phyloP scores from a whole-genome alignment of 1,139 yeast genomes.

The Entelexis sorbosivorans region DNA sequence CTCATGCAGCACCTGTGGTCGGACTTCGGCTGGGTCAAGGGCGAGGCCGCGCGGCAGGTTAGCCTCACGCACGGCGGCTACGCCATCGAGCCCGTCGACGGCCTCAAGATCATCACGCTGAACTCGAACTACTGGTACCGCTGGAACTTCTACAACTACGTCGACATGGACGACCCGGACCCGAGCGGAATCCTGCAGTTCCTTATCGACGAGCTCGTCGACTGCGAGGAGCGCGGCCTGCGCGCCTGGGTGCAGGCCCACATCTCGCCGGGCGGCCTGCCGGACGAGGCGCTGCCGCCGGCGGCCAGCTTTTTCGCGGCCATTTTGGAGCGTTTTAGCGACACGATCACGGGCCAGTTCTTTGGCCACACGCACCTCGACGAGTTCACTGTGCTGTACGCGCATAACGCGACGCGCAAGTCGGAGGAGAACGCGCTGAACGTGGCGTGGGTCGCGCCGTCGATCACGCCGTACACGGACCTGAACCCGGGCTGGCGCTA shows the following conservation, averaged over 20 bases:
- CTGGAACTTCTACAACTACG: slow-evolving; percentile 53
- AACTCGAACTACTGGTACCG: slow-evolving; percentile 59
- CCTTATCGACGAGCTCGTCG: slow-evolving; percentile 49
- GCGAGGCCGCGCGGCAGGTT: slow-evolving; percentile 23
- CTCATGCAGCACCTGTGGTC: slow-evolving; percentile 50
- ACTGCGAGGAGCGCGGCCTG: slow-evolving; percentile 45
- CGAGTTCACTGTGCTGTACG: slow-evolving; percentile 49
- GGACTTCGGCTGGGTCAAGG: slow-evolving; percentile 26
- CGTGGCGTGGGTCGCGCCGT: slow-evolving; percentile 52
- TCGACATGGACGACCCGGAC: slow-evolving; percentile 48
- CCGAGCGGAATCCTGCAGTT: slow-evolving; percentile 55
- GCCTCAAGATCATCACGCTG: slow-evolving; percentile 51
- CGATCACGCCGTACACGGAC: slow-evolving; percentile 50
- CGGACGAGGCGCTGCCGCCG: slow-evolving; percentile 50
- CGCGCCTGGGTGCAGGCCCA: slow-evolving; percentile 66
- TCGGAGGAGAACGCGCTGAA: slow-evolving; percentile 36
- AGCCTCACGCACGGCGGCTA: slow-evolving; percentile 52
- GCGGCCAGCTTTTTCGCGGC: slow-evolving; percentile 47
- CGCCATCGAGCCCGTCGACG: slow-evolving; percentile 44
- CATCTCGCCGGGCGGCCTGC: slow-evolving; percentile 43
- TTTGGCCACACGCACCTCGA: slow-evolving; percentile 67
- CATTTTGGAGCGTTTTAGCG: slow-evolving; percentile 54
- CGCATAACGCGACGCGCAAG: slow-evolving; percentile 22
- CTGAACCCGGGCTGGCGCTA: slow-evolving; percentile 64
- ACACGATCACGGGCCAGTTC: slow-evolving; percentile 55